Conservation (phyloP, 2,329 filamentous ascomycete species). For the Boeremia lycopersici region DNA sequence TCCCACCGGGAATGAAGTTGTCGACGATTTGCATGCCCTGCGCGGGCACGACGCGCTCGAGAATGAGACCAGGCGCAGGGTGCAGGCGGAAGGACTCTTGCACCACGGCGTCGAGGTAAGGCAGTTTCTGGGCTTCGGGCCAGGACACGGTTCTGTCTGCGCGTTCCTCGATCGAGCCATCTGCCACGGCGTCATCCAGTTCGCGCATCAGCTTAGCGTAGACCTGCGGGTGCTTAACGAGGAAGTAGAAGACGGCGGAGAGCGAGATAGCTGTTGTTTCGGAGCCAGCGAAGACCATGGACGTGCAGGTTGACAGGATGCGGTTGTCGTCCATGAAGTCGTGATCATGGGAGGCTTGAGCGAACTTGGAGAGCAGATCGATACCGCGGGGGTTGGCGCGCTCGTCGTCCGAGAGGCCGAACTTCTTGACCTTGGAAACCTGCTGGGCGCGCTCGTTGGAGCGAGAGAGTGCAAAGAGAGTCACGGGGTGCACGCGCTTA, state of each 20-base stretch:
- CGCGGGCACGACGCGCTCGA: slow-evolving; percentile 74
- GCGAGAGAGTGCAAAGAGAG: slow-evolving; percentile 71
- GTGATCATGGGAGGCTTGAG: slow-evolving; percentile 69
- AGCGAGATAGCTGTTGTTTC: slow-evolving; percentile 82
- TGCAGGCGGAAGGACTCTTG: slow-evolving; percentile 80
- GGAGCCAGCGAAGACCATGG: slow-evolving; percentile 73
- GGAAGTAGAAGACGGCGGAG: slow-evolving; percentile 73
- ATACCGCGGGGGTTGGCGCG: slow-evolving; percentile 45
- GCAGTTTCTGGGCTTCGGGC: slow-evolving; percentile 70
- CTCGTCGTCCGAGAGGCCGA: slow-evolving; percentile 46
- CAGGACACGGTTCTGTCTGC: slow-evolving; percentile 68
- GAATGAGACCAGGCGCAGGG: slow-evolving; percentile 72
- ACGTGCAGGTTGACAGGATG: slow-evolving; percentile 73
- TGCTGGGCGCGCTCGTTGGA: slow-evolving; percentile 68
- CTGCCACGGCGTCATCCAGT: slow-evolving; percentile 63
- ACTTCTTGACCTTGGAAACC: slow-evolving; percentile 54
- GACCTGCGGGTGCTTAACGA: slow-evolving; percentile 66
- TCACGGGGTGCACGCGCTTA: slow-evolving; percentile 73
- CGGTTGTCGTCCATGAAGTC: slow-evolving; percentile 74
- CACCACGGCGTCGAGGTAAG: slow-evolving; percentile 77
- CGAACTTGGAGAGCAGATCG: slow-evolving; percentile 75
- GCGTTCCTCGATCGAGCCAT: slow-evolving; percentile 54
- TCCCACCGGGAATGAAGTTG: slow-evolving; percentile 68
- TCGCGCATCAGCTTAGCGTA: slow-evolving; percentile 65
- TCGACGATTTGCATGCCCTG: slow-evolving; percentile 69